Conservation (phyloP, 2,329 filamentous ascomycete genomes). For the Colletotrichum simmondsii region DNA sequence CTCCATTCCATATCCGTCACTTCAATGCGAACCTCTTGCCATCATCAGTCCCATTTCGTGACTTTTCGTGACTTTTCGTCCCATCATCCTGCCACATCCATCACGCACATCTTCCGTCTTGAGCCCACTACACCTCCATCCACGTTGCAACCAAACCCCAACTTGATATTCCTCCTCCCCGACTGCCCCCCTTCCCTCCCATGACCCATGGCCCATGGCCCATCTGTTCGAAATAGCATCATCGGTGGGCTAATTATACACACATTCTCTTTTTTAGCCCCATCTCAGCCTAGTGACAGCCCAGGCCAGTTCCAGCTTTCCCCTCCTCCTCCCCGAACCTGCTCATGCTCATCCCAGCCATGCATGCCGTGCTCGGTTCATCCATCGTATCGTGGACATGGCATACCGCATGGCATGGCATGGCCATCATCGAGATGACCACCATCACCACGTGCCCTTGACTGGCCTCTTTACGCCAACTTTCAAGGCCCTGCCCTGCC, state of each 20-base stretch:
- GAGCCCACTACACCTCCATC: background rate
- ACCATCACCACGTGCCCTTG: background rate
- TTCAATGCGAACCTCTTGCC: background rate
- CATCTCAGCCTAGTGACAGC: slow-evolving; percentile 21
- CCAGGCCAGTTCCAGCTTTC: background rate
- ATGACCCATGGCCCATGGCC: background rate
- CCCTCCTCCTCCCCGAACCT: background rate
- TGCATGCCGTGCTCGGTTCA: background rate
- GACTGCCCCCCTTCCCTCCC: no score
- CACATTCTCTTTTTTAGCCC: background rate
- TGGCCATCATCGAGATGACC: background rate
- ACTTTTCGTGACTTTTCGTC: background rate
- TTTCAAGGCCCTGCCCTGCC: background rate
- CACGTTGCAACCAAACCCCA: background rate
- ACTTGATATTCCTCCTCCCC: background rate
- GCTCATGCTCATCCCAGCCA: background rate
- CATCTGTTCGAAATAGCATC: slow-evolving; percentile 28
- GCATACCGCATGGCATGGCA: background rate
- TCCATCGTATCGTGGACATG: background rate
- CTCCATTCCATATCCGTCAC: background rate
- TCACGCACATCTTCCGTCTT: background rate
- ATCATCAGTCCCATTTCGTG: background rate
- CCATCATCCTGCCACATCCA: background rate
- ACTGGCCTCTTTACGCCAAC: background rate
- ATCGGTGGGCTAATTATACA: slow-evolving; percentile 27